Percentiles rank a stretch among this genome's conserved stretches.
phyloP scores from a whole-genome alignment of 192 early-diverging fungal species.

The Umbelopsis isabellina region DNA sequence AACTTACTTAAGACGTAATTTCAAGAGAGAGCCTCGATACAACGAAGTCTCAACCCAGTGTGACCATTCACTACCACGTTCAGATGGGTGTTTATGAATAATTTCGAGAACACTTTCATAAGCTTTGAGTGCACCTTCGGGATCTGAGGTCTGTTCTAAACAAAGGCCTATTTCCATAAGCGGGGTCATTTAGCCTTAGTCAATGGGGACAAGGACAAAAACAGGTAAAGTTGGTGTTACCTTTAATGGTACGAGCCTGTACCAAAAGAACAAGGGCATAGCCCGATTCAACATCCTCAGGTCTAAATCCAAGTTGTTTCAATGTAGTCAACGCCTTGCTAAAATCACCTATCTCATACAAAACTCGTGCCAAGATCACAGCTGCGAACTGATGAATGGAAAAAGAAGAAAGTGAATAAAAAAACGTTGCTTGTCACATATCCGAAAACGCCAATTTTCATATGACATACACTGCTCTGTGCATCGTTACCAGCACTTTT shows the following conservation, averaged over 20 bases:
- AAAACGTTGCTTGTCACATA: background rate
- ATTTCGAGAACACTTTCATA: constrained; percentile 57
- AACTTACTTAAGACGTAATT: constrained; percentile 44
- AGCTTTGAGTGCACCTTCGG: constrained; percentile 44
- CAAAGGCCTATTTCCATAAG: constrained; percentile 47
- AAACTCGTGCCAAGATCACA: constrained; percentile 60
- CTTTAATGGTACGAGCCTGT: constrained; percentile 62
- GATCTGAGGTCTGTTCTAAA: constrained; percentile 47
- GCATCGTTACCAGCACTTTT: background rate
- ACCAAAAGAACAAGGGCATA: constrained; percentile 64
- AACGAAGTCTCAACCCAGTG: constrained; percentile 74
- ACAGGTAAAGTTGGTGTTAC: constrained; percentile 30
- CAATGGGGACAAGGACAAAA: constrained; percentile 14
- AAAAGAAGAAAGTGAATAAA: constrained; percentile 17
- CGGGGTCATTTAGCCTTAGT: constrained; percentile 20
- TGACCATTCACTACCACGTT: constrained; percentile 53
- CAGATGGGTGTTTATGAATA: constrained; percentile 43
- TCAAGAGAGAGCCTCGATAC: constrained; percentile 64
- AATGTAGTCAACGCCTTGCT: constrained; percentile 48
- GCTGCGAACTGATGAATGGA: constrained; percentile 42
- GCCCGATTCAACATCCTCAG: constrained; percentile 41
- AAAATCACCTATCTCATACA: constrained; percentile 57
- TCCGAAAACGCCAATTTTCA: constrained; percentile 1
- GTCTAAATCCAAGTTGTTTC: constrained; percentile 36
- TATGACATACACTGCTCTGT: constrained; percentile 14